Conservation (phyloP, 2,329 filamentous ascomycete genomes). For the Tolypocladium tundrense region DNA sequence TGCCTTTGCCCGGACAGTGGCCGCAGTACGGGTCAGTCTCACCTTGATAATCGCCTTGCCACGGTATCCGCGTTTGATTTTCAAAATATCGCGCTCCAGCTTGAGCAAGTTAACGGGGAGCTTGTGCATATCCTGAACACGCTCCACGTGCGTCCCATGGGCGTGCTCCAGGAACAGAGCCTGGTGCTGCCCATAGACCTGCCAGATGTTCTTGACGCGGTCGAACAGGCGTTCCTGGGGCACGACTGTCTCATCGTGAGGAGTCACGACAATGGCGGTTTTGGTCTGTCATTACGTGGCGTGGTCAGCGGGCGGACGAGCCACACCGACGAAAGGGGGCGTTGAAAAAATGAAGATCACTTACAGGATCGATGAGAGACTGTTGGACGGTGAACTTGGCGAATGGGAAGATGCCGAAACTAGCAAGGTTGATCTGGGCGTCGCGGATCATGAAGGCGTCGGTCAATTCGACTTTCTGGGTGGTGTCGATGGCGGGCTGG, state of each 20-base stretch:
- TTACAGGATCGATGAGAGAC: slow-evolving; percentile 7
- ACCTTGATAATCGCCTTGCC: background rate
- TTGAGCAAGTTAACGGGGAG: background rate
- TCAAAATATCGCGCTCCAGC: background rate
- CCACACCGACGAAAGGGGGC: no score
- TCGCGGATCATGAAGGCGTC: slow-evolving; percentile 3
- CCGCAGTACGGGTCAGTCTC: background rate
- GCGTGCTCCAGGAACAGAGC: background rate
- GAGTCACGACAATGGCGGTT: background rate
- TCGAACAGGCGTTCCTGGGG: background rate
- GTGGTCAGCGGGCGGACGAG: no score
- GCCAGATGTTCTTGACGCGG: no score
- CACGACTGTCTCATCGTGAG: background rate
- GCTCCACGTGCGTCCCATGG: background rate
- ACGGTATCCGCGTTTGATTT: background rate
- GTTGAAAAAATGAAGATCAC: background rate
- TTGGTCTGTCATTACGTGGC: background rate
- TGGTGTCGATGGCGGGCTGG: background rate
- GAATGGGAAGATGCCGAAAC: slow-evolving; percentile 5
- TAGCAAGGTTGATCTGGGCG: slow-evolving; percentile 1
- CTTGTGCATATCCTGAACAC: background rate
- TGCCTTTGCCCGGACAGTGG: no score
- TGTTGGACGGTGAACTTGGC: slow-evolving; percentile 5
- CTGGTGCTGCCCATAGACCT: no score
- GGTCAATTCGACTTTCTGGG: background rate